Conservation (phyloP, 148 eudicot genomes). For the Limonium bicolor region DNA sequence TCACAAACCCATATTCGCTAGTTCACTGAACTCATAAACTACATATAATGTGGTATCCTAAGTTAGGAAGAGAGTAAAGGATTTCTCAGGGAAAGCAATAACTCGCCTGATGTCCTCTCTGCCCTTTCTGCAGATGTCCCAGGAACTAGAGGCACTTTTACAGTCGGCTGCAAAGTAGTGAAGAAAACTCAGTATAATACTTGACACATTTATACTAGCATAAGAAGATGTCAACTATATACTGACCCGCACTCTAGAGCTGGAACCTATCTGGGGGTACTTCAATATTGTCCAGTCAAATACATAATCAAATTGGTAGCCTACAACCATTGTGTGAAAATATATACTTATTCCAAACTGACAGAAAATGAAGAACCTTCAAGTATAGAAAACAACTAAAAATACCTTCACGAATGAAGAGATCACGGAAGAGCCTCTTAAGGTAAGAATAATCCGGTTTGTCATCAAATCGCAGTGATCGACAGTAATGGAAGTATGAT, state of each 20-base stretch:
- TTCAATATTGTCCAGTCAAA: slow-evolving; percentile 96
- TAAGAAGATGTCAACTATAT: background rate
- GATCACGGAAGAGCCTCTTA: slow-evolving; percentile 89
- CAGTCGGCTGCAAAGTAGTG: slow-evolving; percentile 30
- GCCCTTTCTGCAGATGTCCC: slow-evolving; percentile 72
- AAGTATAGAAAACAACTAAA: background rate
- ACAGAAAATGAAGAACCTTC: background rate
- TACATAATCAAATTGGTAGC: slow-evolving; percentile 96
- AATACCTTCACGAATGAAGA: slow-evolving; percentile 90
- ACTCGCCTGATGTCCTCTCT: slow-evolving; percentile 59
- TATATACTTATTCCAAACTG: too few species aligned
- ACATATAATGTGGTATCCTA: background rate
- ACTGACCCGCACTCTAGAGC: slow-evolving; percentile 68
- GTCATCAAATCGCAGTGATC: slow-evolving; percentile 93
- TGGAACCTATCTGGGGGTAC: slow-evolving; percentile 93
- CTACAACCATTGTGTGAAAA: too few species aligned
- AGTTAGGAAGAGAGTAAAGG: too few species aligned
- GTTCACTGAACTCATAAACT: background rate
- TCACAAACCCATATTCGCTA: background rate
- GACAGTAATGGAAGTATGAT: slow-evolving; percentile 94
- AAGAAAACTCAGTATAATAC: background rate
- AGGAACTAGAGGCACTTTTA: slow-evolving; percentile 43
- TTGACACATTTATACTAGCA: background rate
- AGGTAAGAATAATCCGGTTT: slow-evolving; percentile 97
- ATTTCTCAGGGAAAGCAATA: background rate